Conservation (phyloP, 2,329 filamentous ascomycete species). For the Penicillium hesseltinei region DNA sequence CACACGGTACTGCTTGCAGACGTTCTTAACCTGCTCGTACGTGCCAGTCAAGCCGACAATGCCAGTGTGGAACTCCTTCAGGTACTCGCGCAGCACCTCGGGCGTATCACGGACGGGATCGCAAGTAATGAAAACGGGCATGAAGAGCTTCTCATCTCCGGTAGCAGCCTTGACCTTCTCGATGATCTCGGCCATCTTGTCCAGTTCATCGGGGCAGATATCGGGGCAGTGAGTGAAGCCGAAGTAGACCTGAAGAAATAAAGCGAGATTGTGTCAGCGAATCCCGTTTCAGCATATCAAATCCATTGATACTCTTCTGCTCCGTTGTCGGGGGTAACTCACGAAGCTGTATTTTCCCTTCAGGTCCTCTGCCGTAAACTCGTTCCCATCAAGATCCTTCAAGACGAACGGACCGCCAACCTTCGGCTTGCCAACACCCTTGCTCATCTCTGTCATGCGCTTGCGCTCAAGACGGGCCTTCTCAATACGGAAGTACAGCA, state of each 20-base stretch:
- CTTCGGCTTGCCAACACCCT: conserved; percentile 88
- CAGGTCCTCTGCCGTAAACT: conserved; percentile 75
- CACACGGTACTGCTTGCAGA: conserved; percentile 94
- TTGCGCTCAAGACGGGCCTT: conserved; percentile 88
- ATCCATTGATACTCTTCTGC: neutral
- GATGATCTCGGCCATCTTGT: conserved; percentile 98
- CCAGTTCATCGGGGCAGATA: conserved; percentile 97
- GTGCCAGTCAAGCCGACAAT: conserved; percentile 88
- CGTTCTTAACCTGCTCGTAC: conserved; percentile 88
- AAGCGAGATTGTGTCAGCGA: conserved; percentile 5
- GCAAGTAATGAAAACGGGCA: conserved; percentile 90
- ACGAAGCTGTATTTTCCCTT: conserved; percentile 72
- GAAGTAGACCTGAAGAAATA: conserved; percentile 73
- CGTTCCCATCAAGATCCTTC: conserved; percentile 74
- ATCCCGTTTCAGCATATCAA: neutral
- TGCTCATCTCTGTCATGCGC: conserved; percentile 84
- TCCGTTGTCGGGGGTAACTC: conserved; percentile 18
- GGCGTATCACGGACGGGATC: conserved; percentile 91
- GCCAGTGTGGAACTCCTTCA: conserved; percentile 83
- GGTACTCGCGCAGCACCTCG: conserved; percentile 76
- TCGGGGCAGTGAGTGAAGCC: conserved; percentile 98
- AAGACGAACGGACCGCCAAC: conserved; percentile 85
- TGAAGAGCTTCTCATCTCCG: conserved; percentile 50
- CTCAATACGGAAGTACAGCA: conserved; percentile 90
- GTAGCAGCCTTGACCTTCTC: conserved; percentile 58